Percentiles rank a stretch among this genome's conserved stretches.
Evolutionary conservation across 2,329 filamentous ascomycete species (phyloP).

Genomic region (Rasamsonia emersonii): DNA sequence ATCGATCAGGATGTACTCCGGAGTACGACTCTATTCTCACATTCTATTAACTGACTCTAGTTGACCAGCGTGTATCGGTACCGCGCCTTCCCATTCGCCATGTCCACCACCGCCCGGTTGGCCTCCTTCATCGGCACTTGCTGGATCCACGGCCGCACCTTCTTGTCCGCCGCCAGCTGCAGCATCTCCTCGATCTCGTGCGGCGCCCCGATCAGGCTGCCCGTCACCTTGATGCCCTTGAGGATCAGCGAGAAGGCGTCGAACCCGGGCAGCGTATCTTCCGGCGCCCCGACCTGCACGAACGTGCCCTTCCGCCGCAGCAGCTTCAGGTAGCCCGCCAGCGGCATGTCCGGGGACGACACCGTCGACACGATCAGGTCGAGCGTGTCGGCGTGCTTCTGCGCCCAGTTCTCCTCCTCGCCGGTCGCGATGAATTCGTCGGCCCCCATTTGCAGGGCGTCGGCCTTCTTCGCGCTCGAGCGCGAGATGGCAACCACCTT

Average conservation of each 20-base stretch:
- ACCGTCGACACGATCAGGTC: conserved; percentile 47
- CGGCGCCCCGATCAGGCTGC: conserved; percentile 22
- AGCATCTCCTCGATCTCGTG: conserved; percentile 26
- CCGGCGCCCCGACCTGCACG: conserved; percentile 53
- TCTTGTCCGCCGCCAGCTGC: conserved; percentile 20
- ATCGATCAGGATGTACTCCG: too few species aligned
- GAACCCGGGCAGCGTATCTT: neutral
- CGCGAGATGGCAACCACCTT: conserved; percentile 45
- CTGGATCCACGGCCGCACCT: conserved; percentile 22
- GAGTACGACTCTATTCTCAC: too few species aligned
- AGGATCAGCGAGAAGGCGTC: conserved; percentile 46
- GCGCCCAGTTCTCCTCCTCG: conserved; percentile 41
- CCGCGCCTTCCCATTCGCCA: conserved; percentile 24
- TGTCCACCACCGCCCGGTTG: conserved; percentile 24
- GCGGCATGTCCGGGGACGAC: conserved; percentile 47
- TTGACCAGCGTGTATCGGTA: conserved; percentile 30
- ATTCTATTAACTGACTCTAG: too few species aligned
- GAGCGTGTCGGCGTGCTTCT: conserved; percentile 34
- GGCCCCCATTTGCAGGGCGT: conserved; percentile 43
- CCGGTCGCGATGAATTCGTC: conserved; percentile 43
- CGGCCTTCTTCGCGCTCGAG: conserved; percentile 34
- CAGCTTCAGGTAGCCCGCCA: conserved; percentile 49
- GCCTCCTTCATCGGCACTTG: conserved; percentile 20
- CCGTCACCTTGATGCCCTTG: conserved; percentile 41
- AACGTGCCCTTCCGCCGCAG: conserved; percentile 49